Conservation (phyloP, 805 yeast genomes). For the Phaffomyces thermotolerans region DNA sequence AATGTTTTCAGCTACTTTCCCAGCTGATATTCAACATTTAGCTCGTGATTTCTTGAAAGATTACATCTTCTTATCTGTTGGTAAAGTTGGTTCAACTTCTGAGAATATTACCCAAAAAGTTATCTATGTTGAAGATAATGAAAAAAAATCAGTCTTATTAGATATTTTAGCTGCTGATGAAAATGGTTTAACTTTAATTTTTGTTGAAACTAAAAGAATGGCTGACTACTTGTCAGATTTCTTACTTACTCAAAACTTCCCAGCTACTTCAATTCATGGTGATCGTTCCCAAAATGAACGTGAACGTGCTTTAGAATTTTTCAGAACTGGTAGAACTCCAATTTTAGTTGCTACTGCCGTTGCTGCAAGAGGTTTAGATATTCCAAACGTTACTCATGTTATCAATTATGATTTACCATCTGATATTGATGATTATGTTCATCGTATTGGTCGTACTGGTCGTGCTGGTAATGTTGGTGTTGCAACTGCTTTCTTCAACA, state of each 20-base stretch:
- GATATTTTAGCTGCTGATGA: conserved; percentile 80
- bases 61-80: conserved; percentile 93
- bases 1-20: conserved; percentile 99
- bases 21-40: conserved; percentile 91
- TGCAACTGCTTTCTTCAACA: conserved; percentile 97
- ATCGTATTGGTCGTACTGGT: conserved; percentile 99
- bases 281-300: conserved; percentile 97
- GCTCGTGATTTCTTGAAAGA: conserved; percentile 96
- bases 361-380: conserved; percentile 99
- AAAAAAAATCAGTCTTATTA: conserved; percentile 83
- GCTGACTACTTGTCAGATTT: conserved; percentile 94
- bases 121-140: conserved; percentile 85
- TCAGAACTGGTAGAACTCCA: conserved; percentile 88
- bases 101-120: conserved; percentile 96
- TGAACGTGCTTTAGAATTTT: conserved; percentile 92
- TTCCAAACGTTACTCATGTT: conserved; percentile 97
- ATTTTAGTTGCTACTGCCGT: conserved; percentile 98
- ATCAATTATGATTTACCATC: conserved; percentile 92
- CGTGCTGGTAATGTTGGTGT: conserved; percentile 99
- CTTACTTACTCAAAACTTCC: conserved; percentile 81
- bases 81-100: conserved; percentile 98
- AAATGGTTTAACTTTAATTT: conserved; percentile 82
- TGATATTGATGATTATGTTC: conserved; percentile 97
- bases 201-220: conserved; percentile 98
- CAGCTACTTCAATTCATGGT: conserved; percentile 98